Conservation (phyloP, 2,329 filamentous ascomycete genomes). For the Ophiostoma ips region DNA sequence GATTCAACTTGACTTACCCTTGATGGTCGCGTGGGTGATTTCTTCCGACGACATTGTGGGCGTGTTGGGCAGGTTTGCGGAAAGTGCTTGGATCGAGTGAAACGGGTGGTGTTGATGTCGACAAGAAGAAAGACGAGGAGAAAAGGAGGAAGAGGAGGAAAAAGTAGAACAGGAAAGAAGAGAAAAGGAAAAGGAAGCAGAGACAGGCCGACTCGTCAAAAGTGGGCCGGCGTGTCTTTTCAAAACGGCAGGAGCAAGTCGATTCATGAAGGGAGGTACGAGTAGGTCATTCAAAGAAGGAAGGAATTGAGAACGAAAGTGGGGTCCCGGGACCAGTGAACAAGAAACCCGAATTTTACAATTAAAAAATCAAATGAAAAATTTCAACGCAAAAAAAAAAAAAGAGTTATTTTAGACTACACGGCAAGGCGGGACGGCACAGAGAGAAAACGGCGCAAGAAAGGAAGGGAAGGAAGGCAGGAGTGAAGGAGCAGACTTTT, state of each 20-base stretch:
- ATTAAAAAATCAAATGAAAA: no score
- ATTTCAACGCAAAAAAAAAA: no score
- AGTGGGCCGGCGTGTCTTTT: conserved; percentile 5
- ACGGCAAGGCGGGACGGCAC: no score
- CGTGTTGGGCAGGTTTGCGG: not conserved
- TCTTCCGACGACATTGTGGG: conserved; percentile 40
- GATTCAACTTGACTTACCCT: conserved; percentile 35
- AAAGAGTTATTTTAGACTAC: no score
- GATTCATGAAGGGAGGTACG: not conserved
- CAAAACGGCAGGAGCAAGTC: conserved; percentile 3
- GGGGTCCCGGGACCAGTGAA: not conserved
- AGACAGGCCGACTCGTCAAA: not conserved
- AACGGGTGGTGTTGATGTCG: not conserved
- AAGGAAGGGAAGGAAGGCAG: no score
- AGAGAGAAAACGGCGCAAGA: no score
- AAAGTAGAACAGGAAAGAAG: not conserved
- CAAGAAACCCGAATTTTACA: no score
- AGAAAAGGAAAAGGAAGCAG: not conserved
- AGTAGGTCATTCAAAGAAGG: conserved; percentile 1
- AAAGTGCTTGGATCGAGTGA: not conserved
- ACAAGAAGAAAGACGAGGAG: not conserved
- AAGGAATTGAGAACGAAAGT: not conserved
- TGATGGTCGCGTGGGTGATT: conserved; percentile 63
- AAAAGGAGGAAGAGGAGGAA: not conserved
- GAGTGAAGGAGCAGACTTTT: no score